Evolutionary conservation across 1,284 basidiomycete genomes (phyloP), one percentile per base, ranked within the genome.

Genomic region (Boletus calvinii): DNA sequence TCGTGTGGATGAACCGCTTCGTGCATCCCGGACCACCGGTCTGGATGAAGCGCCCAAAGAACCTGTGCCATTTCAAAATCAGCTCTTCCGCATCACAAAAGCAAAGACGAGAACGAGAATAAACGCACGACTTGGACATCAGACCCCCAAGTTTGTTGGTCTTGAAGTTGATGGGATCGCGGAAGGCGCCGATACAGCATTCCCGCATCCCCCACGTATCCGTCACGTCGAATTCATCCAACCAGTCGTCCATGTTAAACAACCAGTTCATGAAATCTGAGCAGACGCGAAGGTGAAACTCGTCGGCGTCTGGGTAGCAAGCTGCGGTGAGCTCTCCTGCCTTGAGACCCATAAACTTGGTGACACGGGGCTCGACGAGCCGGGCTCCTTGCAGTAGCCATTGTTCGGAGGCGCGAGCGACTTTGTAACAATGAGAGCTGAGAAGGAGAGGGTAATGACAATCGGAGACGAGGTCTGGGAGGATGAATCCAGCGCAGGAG

Each of bases 311-410:
- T 40, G 81, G 75, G 63, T 87, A 88, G 65, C 81, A 85, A 62
- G 74, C 78, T 1, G 84, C 82, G 18, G 85, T 81, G 55, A 88
- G 78, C 60, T 83, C 78, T 46, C 85, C 85, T 15, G 83, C 83
- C 57, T 83, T 78, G 40, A 87, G 72, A 17, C 81, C 81, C 56
- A 76, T 74, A 45, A 87, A 72, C 6, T 78, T 79, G 35, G 69
- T 67, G 46, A 77, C 70, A 49, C 76, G 76, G 55, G 79, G 78
- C 37, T 76, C 66, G 20, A 75, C 75, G 54, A 85, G 76, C n/a
- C 76, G 76, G 48, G 77, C 79, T 32, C 74, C 74, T 26, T 62
- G 58, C 56, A 80, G 72, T 8, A 87, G 70, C 85, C 85, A 87
- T 35, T 71, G 56, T 41, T 83, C 78, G 3, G 84, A 84, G 45